Percentiles rank a stretch among this genome's conserved stretches.
Evolutionary conservation across 371 early-diverging fungal species (phyloP).

Genomic region (Batrachochytrium dendrobatidis): DNA sequence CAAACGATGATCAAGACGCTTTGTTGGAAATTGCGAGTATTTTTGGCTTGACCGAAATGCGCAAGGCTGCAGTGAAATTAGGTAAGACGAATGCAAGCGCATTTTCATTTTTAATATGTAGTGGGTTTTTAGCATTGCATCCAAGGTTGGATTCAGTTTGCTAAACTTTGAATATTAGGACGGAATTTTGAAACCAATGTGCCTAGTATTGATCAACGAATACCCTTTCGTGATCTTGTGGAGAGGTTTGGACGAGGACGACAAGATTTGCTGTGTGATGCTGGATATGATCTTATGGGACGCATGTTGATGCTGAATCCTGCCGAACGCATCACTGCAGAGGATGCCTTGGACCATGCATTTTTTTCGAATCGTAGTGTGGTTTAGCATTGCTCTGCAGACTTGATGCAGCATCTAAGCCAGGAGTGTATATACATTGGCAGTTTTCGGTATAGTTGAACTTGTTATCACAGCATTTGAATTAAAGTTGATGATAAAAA

Average conservation of each 20-base stretch:
- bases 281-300: constrained; percentile 68
- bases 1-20: constrained; percentile 83
- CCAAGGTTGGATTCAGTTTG: background rate
- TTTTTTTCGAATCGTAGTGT: too few relatives aligned
- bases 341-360: constrained; percentile 82
- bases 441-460: too few relatives aligned
- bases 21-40: constrained; percentile 84
- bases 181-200: constrained; percentile 32
- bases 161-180: constrained; percentile 8
- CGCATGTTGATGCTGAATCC: constrained; percentile 87
- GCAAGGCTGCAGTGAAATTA: constrained; percentile 52
- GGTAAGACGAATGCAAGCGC: constrained; percentile 41
- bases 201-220: constrained; percentile 15
- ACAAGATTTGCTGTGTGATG: constrained; percentile 11
- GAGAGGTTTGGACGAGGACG: constrained; percentile 8
- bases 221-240: constrained; percentile 13
- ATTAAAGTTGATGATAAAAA: too few relatives aligned
- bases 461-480: too few relatives aligned
- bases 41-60: constrained; percentile 80
- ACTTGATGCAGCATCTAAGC: too few relatives aligned
- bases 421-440: too few relatives aligned
- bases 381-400: too few relatives aligned
- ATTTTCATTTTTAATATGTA: background rate
- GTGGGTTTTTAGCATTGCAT: background rate
- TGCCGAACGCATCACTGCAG: constrained; percentile 82